These are phyloP conservation scores for Arachis monticola DNA, from an alignment of 331 rosid species.

Conservation along the genomic window DNA sequence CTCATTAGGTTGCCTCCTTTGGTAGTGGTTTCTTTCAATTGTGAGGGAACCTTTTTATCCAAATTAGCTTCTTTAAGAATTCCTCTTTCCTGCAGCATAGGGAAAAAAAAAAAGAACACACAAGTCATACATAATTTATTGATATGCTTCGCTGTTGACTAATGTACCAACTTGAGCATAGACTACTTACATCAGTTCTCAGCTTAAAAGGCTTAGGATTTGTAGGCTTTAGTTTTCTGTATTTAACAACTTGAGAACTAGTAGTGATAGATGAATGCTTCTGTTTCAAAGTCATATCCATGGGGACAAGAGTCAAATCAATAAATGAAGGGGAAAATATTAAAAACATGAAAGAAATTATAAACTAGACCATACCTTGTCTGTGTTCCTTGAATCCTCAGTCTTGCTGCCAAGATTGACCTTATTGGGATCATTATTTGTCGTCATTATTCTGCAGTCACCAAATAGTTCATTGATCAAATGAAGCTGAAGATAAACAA, in stretches of 20 bases:
- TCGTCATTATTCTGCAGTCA: slow-evolving; percentile 49
- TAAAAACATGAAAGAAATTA: slow-evolving; percentile 18
- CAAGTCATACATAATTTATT: slow-evolving; percentile 19
- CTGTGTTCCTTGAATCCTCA: slow-evolving; percentile 45
- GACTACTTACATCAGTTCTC: slow-evolving; percentile 81
- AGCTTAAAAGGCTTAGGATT: slow-evolving; percentile 95
- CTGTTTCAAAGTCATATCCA: slow-evolving; percentile 50
- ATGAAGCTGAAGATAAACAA: slow-evolving; percentile 24
- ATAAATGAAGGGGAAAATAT: slow-evolving; percentile 5
- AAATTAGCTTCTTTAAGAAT: slow-evolving; percentile 85
- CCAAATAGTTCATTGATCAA: slow-evolving; percentile 7
- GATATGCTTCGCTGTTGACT: neutral
- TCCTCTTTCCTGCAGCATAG: slow-evolving; percentile 74
- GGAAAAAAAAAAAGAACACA: neutral
- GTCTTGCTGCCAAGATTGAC: slow-evolving; percentile 52
- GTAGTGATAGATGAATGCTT: slow-evolving; percentile 41
- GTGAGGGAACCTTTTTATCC: slow-evolving; percentile 63
- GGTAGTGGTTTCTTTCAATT: slow-evolving; percentile 53
- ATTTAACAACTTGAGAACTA: slow-evolving; percentile 63
- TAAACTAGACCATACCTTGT: slow-evolving; percentile 53
- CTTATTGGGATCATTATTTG: slow-evolving; percentile 33
- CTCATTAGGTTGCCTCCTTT: slow-evolving; percentile 47
- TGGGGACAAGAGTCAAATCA: slow-evolving; percentile 27
- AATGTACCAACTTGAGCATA: slow-evolving; percentile 27
- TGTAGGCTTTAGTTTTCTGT: slow-evolving; percentile 76